These are phyloP conservation scores for Fusarium abutilonis DNA, from an alignment of 2,329 filamentous ascomycete genomes.

Conservation along the genomic window DNA sequence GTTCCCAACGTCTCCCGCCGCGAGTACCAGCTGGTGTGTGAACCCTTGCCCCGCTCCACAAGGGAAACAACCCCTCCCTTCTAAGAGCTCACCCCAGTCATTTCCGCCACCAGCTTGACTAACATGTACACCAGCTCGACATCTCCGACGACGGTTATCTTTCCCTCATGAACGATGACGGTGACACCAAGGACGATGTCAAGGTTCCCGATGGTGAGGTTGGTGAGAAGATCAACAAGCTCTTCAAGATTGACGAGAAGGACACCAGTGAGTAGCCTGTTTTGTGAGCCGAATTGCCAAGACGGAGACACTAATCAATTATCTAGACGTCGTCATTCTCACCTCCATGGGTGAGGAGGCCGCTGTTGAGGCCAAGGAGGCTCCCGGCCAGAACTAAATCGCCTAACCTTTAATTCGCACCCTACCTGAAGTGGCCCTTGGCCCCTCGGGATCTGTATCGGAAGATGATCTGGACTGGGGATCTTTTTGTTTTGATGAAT, in stretches of 20 bases:
- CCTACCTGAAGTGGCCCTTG: slow-evolving; percentile 43
- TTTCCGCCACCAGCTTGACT: slow-evolving; percentile 20
- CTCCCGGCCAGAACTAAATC: slow-evolving; percentile 61
- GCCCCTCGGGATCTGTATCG: slow-evolving; percentile 41
- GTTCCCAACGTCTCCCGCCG: slow-evolving; percentile 91
- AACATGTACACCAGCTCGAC: slow-evolving; percentile 72
- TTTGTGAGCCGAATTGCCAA: neutral
- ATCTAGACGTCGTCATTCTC: slow-evolving; percentile 85
- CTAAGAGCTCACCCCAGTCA: slow-evolving; percentile 21
- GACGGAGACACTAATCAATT: slow-evolving; percentile 23
- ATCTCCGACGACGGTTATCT: slow-evolving; percentile 95
- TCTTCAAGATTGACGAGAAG: slow-evolving; percentile 86
- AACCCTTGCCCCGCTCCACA: slow-evolving; percentile 43
- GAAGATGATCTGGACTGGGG: slow-evolving; percentile 40
- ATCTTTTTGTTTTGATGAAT: slow-evolving; percentile 50
- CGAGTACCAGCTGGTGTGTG: slow-evolving; percentile 93
- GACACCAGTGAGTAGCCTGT: slow-evolving; percentile 80
- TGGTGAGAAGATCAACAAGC: slow-evolving; percentile 84
- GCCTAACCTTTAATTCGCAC: slow-evolving; percentile 35
- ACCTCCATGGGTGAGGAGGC: slow-evolving; percentile 96
- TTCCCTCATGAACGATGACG: slow-evolving; percentile 88
- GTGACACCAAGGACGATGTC: slow-evolving; percentile 93
- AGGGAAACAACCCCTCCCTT: slow-evolving; percentile 33
- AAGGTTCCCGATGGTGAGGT: slow-evolving; percentile 90
- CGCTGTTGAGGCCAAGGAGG: slow-evolving; percentile 94